Conservation (phyloP, 1,284 basidiomycete species). For the Puccinia hordei region DNA sequence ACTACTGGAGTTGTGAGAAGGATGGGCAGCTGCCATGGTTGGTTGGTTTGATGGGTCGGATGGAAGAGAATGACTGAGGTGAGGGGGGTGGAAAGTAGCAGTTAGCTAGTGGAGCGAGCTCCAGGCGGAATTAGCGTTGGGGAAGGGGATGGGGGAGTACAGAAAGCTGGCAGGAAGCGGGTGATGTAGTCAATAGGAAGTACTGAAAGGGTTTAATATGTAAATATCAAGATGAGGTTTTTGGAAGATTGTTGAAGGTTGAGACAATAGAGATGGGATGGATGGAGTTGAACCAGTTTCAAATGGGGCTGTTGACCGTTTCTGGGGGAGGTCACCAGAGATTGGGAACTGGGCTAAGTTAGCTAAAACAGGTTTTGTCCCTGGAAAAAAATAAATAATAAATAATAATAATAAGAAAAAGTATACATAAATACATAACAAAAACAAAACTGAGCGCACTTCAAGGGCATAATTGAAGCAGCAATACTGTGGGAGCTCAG, state of each 20-base stretch:
- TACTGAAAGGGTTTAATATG: too few species aligned
- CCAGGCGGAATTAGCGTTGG: background rate
- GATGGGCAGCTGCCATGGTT: slow-evolving; percentile 56
- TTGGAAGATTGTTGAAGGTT: background rate
- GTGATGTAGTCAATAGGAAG: too few species aligned
- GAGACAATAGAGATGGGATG: background rate
- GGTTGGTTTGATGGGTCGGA: background rate
- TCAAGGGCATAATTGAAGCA: too few species aligned
- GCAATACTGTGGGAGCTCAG: too few species aligned
- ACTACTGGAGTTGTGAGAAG: slow-evolving; percentile 56
- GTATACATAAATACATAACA: too few species aligned
- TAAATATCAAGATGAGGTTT: too few species aligned
- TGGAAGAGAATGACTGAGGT: slow-evolving; percentile 14
- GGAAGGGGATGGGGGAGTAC: background rate
- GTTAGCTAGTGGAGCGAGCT: background rate
- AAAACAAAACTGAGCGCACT: too few species aligned
- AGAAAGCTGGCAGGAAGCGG: background rate
- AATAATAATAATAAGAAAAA: too few species aligned
- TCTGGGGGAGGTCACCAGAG: background rate
- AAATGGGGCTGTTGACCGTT: slow-evolving; percentile 7
- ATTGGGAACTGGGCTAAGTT: background rate
- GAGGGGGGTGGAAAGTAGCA: background rate
- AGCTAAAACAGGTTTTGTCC: too few species aligned
- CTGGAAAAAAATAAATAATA: too few species aligned
- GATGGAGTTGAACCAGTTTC: background rate